These are phyloP conservation scores for Vachellia pachyceras DNA, from an alignment of 306 rosid genomes.

Conservation along the genomic window DNA sequence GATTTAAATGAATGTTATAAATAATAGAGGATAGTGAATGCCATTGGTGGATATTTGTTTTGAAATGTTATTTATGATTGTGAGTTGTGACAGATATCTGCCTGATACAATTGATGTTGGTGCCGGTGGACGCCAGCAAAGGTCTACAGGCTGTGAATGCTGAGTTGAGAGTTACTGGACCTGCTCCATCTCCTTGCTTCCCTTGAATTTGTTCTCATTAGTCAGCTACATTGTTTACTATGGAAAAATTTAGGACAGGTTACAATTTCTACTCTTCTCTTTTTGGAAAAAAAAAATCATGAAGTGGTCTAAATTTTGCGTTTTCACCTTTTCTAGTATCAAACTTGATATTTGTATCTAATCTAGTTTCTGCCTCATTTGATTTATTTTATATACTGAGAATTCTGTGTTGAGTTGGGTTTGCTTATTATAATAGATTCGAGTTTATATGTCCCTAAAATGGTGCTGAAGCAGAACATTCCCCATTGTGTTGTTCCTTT, in stretches of 20 bases:
- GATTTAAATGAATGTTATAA: background rate
- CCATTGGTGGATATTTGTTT: slow-evolving; percentile 16
- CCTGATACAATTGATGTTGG: slow-evolving; percentile 85
- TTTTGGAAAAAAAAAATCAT: slow-evolving; percentile 2
- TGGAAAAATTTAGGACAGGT: slow-evolving; percentile 24
- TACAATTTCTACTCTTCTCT: slow-evolving; percentile 32
- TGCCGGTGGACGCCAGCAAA: slow-evolving; percentile 78
- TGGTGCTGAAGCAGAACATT: background rate
- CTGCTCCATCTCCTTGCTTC: slow-evolving; percentile 9
- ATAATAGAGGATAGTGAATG: background rate
- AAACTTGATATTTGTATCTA: slow-evolving; percentile 25
- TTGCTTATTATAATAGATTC: slow-evolving; percentile 2
- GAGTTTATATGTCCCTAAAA: background rate
- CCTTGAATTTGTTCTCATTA: slow-evolving; percentile 36
- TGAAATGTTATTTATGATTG: slow-evolving; percentile 27
- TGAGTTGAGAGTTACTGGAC: slow-evolving; percentile 39
- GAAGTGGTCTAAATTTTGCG: slow-evolving; percentile 32
- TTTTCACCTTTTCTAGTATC: slow-evolving; percentile 17
- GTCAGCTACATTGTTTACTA: slow-evolving; percentile 29
- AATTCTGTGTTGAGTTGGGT: slow-evolving; percentile 10
- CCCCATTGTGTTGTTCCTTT: too few species aligned
- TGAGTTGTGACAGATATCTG: slow-evolving; percentile 64
- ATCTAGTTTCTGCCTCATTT: slow-evolving; percentile 5
- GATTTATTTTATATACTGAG: slow-evolving; percentile 21
- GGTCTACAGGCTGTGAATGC: slow-evolving; percentile 89